These are phyloP conservation scores for Choiromyces venosus DNA, from an alignment of 495 filamentous ascomycete species.

Conservation along the genomic window DNA sequence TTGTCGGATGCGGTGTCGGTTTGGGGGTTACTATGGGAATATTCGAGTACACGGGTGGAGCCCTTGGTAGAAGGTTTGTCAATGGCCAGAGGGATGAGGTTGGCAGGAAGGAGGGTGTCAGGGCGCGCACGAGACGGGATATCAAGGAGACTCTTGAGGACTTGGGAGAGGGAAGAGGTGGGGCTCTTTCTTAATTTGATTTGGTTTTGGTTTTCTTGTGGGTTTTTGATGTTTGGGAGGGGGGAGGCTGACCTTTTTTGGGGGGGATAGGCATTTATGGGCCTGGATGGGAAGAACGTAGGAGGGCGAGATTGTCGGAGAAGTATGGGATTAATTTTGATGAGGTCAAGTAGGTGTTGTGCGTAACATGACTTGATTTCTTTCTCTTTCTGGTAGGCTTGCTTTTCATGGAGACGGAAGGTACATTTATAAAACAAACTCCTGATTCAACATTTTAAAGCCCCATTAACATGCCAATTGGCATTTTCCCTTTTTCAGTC, in stretches of 20 bases:
- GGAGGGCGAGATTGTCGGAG: conserved; percentile 75
- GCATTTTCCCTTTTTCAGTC: background rate
- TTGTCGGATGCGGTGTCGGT: conserved; percentile 69
- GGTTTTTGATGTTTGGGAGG: background rate
- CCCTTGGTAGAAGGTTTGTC: conserved; percentile 37
- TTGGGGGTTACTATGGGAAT: conserved; percentile 60
- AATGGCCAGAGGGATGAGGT: conserved; percentile 69
- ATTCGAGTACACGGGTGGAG: conserved; percentile 73
- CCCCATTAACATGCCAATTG: background rate
- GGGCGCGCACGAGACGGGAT: conserved; percentile 67
- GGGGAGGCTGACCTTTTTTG: background rate
- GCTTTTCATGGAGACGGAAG: background rate
- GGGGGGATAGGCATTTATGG: conserved; percentile 63
- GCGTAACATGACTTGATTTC: background rate
- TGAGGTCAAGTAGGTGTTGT: conserved; percentile 43
- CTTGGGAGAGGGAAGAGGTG: conserved; percentile 61
- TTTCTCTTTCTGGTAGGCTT: background rate
- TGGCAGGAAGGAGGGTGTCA: conserved; percentile 67
- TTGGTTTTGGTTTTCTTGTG: background rate
- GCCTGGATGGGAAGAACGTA: conserved; percentile 80
- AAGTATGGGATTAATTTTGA: conserved; percentile 83
- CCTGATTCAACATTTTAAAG: background rate
- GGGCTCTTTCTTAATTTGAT: background rate
- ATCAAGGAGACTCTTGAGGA: conserved; percentile 75
- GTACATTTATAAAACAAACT: background rate